phyloP scores from a whole-genome alignment of 73 alveolate genomes.

The Halteria grandinella region DNA sequence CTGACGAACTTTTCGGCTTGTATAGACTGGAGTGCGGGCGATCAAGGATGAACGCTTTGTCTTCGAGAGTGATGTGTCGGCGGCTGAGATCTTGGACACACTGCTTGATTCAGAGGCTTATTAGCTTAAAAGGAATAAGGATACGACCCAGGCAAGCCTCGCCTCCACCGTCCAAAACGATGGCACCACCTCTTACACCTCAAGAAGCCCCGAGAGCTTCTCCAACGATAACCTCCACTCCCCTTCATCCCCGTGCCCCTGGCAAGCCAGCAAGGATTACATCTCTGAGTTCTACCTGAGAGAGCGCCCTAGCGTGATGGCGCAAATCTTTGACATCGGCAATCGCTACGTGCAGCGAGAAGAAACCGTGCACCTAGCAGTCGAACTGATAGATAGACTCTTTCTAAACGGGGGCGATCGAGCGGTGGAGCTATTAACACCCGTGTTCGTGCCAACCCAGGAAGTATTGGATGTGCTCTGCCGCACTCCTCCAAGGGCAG shows the following conservation, averaged over 20 bases:
- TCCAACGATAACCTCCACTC: background rate
- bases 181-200: too few species aligned
- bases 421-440: too few species aligned
- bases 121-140: background rate
- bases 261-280: background rate
- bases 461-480: background rate
- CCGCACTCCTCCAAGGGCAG: background rate
- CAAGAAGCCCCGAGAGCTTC: too few species aligned
- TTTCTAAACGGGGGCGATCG: too few species aligned
- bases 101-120: too few species aligned
- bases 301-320: slow-evolving; percentile 6
- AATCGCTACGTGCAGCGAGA: slow-evolving; percentile 15
- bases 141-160: background rate
- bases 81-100: slow-evolving; percentile 16
- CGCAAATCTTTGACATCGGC: slow-evolving; percentile 6
- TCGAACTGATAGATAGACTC: slow-evolving; percentile 32
- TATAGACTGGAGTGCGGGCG: slow-evolving; percentile 1
- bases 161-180: too few species aligned
- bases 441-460: too few species aligned
- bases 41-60: slow-evolving; percentile 5
- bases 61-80: slow-evolving; percentile 3
- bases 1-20: too few species aligned
- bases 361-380: slow-evolving; percentile 27
- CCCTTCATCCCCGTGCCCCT: background rate
- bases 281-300: background rate